Evolutionary conservation across 306 rosid species (phyloP), one percentile per base, ranked within the genome.

Genomic region (Aeschynomene evenia): DNA sequence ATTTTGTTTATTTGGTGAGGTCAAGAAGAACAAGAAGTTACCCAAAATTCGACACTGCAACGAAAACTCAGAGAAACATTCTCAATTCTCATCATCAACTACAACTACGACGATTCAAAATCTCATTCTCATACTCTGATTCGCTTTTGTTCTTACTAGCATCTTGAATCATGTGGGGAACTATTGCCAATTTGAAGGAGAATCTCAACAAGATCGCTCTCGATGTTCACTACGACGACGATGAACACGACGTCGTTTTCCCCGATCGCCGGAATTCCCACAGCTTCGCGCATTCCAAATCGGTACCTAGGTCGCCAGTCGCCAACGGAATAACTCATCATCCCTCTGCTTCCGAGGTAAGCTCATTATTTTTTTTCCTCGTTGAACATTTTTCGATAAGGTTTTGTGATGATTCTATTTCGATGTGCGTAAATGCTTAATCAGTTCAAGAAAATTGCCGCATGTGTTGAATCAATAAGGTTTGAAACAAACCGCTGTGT

Each of bases 131-230:
- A 26, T 26, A 26, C 29, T 26, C 6, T 28, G 31, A 28, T 28
- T 28, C 31, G 77, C n/a, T n/a, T n/a, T n/a, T n/a, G n/a, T n/a
- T n/a, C n/a, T n/a, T n/a, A n/a, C n/a, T n/a, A n/a, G n/a, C n/a
- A n/a, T n/a, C 66, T n/a, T 56, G 77, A 81, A 79, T 22, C 71
- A 89, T 92, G 98, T 89, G 96, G 95, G 79, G 82, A 75, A 75
- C 96, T 66, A 89, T 89, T 68, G 91, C 96, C 29, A 89, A 89
- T 79, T 68, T 92, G 68, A 92, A 92, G 48, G 98, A 92, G 83
- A 92, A 89, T 55, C 77, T 92, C 77, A 85, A 89, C 75, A 86
- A 86, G 84, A 92, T 92, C 63, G 95, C 95, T 1, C 95, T 84
- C 59, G 96, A 89, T 55, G 98, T 92, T 36, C 98, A 89, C 81